Evolutionary conservation across 768 basidiomycete species (phyloP), one percentile per base, ranked within the genome.

Genomic region (Boletus coccyginus): DNA sequence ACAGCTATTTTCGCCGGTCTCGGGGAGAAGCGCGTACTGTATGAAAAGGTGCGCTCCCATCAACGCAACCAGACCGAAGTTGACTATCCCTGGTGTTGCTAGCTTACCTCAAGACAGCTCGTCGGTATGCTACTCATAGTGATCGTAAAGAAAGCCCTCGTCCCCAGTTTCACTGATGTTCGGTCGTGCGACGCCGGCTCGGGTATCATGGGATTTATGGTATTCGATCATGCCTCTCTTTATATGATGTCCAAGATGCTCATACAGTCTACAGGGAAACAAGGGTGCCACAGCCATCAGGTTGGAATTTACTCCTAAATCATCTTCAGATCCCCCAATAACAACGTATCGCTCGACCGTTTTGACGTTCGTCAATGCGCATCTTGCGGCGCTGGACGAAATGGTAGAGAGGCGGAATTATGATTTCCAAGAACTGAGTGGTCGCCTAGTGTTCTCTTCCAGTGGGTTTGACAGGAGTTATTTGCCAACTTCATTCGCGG

Each of bases 351-450:
- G 74, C 4, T 64, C 84, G 4, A 79, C 77, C 2, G 70, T 76
- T 0, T 64, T 94, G 36, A 88, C 89, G 2, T 91, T 93, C 62
- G 85, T 93, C 43, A 89, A 89, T 67, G 77, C 91, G 8, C 92
- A 94, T 70, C 77, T 94, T 12, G 90, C 91, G 0, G 92, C 92
- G 13, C 90, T 86, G 56, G 89, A 92, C 61, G 88, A 90, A 57
- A 87, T 89, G 81, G 74, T 75, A 21, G 88, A 90, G 16, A 84
- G 81, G 56, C 77, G 92, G 16, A 88, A 93, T 60, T 74, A 76
- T 12, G 90, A 94, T 63, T 92, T 87, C 60, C 81, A 82, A 21
- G 90, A 92, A 50, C 74, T 93, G 9, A 81, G 80, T 7, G 78
- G 73, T 63, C 75, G 84, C 54, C 70, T 90, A 21, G 64, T 61